Evolutionary conservation across 306 rosid genomes (phyloP), one percentile per base, ranked within the genome.

Genomic region (Neltuma alba): DNA sequence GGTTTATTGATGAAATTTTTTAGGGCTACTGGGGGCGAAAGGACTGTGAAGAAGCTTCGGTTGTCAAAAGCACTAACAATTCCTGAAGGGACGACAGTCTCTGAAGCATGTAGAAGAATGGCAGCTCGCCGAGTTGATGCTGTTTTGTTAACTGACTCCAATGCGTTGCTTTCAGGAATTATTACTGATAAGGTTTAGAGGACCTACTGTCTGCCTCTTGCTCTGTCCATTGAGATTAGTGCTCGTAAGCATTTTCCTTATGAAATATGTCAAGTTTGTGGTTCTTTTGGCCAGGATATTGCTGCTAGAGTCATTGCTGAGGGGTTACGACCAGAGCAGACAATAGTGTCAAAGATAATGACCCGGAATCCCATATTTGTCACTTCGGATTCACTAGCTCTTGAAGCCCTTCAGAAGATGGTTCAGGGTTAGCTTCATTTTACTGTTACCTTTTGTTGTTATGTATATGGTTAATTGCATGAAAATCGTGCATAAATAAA

Each of bases 361-460:
- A 95, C 99, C 0, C 79, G 96, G 55, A 95, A 90, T 89, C 99
- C 99, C 52, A 79, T 85, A 21, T 95, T 93, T 85, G 97, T 95
- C 18, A 82, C 92, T 9, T 82, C 98, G 0, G 99, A 95, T 85
- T 82, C 97, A 1, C 92, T 91, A 5, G 99, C 99, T 37, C 80
- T 95, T 33, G 99, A 95, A 68, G 99, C 99, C 68, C 97, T 95
- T 76, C 99, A 95, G 84, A 93, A 89, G 86, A 95, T 95, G 99
- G 88, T 93, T 31, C 96, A 91, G 48, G 99, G 99, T 93, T 64
- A 70, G 86, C 64, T 48, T 58, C 66, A 0, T 20, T 23, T n/a
- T 44, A 34, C 37, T 28, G 3, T 42, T 66, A 47, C 13, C 64
- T 15, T 70, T 70, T 18, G 33, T 42, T 27, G 15, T 33, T 2